Evolutionary conservation across 139 green algal genomes (phyloP), one percentile per base, ranked within the genome.

Genomic region (Nannochloris sp.): DNA sequence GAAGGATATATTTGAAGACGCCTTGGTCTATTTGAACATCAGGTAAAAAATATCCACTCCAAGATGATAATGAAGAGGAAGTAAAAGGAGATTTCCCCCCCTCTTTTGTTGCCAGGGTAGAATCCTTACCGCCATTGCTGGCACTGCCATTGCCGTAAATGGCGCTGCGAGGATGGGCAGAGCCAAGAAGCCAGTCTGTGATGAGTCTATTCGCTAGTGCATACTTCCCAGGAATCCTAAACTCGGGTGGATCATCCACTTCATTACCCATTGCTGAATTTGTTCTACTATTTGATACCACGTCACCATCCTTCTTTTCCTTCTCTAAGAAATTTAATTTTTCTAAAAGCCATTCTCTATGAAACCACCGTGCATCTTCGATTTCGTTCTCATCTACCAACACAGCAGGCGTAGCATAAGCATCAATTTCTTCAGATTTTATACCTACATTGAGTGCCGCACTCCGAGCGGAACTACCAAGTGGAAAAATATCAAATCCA

Each of bases 1-100:
- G 42, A 47, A 95, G 65, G 35, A 93, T 77, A 35, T 95, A 95
- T 64, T 95, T 95, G 75, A 92, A 91, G 4, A 66, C 56, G 2
- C 85, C 85, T 9, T 57, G 27, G 35, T 81, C 72, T 7, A 89
- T 76, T 2, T 32, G 3, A 6, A 87, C 80, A 57, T 83, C 68
- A 1, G 33, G 23, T 2, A 80, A 19, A 3, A 46, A 19, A 19
- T 72, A 67, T 25, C 67, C 62, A 39, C n/a, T 19, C 66, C 36
- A 25, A 55, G 4, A 30, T 32, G 32, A n/a, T n/a, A n/a, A n/a
- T n/a, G n/a, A n/a, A n/a, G n/a, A n/a, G n/a, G n/a, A n/a, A n/a
- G n/a, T n/a, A n/a, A n/a, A n/a, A n/a, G n/a, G n/a, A n/a, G n/a
- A n/a, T n/a, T n/a, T n/a, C n/a, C n/a, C n/a, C n/a, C n/a, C n/a